These are phyloP conservation scores for Colletotrichum sp. DNA, from an alignment of 2,329 filamentous ascomycete genomes.

Conservation along the genomic window DNA sequence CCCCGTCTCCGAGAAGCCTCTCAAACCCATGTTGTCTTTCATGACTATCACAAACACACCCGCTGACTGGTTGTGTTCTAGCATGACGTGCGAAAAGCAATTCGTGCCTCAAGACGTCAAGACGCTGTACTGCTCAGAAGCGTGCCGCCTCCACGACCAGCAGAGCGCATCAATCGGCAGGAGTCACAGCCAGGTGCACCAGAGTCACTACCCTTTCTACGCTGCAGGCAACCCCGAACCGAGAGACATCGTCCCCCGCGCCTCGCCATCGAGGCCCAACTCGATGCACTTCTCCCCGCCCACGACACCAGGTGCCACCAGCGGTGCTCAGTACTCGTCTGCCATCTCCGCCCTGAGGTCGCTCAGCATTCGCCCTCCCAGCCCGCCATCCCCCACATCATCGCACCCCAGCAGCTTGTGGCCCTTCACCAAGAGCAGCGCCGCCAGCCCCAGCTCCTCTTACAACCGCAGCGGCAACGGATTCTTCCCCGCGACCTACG, in stretches of 20 bases:
- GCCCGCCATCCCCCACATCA: conserved; percentile 58
- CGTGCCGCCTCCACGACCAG: conserved; percentile 60
- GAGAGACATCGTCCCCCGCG: conserved; percentile 67
- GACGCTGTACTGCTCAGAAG: conserved; percentile 67
- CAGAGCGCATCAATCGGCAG: conserved; percentile 13
- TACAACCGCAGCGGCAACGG: conserved; percentile 48
- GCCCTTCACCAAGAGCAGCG: conserved; percentile 58
- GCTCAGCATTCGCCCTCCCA: conserved; percentile 57
- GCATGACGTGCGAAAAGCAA: conserved; percentile 73
- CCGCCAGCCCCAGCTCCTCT: conserved; percentile 58
- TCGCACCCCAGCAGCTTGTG: conserved; percentile 49
- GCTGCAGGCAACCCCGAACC: conserved; percentile 54
- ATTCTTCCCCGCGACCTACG: conserved; percentile 60
- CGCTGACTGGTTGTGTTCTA: conserved; percentile 39
- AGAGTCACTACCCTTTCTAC: conserved; percentile 48
- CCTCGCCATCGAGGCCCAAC: conserved; percentile 65
- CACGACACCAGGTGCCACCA: conserved; percentile 43
- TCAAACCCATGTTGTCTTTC: conserved; percentile 35
- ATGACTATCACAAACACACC: conserved; percentile 22
- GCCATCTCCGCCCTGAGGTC: conserved; percentile 63
- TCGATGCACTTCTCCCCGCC: conserved; percentile 61
- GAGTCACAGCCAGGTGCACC: conserved; percentile 5
- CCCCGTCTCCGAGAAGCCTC: not conserved
- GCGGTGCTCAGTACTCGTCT: conserved; percentile 45
- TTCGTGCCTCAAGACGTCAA: conserved; percentile 64